phyloP scores from a whole-genome alignment of 345 rosid species.

The Punica granatum region DNA sequence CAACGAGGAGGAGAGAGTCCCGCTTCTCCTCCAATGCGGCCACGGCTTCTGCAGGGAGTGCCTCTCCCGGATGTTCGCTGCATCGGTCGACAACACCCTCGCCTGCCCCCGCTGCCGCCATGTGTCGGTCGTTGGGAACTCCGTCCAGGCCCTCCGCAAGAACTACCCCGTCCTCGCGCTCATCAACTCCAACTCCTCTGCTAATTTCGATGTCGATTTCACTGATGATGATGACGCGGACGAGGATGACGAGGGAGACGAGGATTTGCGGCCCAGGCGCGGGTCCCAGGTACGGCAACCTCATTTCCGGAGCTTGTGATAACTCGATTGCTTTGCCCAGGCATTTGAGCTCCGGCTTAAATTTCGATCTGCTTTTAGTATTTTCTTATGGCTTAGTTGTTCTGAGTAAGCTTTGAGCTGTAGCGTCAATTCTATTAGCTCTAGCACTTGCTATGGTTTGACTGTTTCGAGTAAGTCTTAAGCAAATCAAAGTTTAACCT shows the following conservation, averaged over 20 bases:
- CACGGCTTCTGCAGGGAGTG: conserved; percentile 96
- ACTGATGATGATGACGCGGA: conserved; percentile 73
- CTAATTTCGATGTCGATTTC: conserved; percentile 58
- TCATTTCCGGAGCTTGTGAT: neutral
- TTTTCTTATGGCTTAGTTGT: neutral
- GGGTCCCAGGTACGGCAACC: conserved; percentile 6
- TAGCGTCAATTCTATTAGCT: neutral
- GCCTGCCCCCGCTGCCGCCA: conserved; percentile 92
- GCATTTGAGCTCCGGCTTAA: neutral
- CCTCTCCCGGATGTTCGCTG: conserved; percentile 73
- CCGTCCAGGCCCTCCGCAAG: conserved; percentile 76
- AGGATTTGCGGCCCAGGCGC: conserved; percentile 23
- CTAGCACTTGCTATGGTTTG: neutral
- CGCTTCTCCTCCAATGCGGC: conserved; percentile 85
- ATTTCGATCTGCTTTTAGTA: neutral
- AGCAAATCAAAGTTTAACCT: conserved; percentile 13
- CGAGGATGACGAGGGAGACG: conserved; percentile 19
- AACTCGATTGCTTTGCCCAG: neutral
- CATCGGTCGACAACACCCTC: conserved; percentile 69
- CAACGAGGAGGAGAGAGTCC: conserved; percentile 87
- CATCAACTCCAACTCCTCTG: conserved; percentile 40
- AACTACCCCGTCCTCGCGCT: conserved; percentile 78
- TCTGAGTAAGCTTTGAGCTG: neutral
- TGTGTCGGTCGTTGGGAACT: conserved; percentile 84
- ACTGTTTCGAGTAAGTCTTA: neutral